These are phyloP conservation scores for Capronia epimyces DNA, from an alignment of 2,329 filamentous ascomycete species.

Conservation along the genomic window DNA sequence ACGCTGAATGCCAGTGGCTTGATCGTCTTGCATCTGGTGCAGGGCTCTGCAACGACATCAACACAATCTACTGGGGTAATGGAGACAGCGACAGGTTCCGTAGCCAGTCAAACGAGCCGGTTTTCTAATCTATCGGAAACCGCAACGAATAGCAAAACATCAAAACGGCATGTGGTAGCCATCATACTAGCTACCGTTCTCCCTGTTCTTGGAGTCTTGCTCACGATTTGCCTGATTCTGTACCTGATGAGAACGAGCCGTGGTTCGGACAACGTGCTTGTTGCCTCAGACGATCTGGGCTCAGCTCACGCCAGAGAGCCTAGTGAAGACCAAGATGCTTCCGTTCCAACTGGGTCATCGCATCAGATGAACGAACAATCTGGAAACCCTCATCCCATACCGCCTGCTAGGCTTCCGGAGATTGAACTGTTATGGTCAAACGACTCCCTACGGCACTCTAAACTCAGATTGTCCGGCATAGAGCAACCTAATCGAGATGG, in stretches of 20 bases:
- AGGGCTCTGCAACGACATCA: background rate
- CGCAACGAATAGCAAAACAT: background rate
- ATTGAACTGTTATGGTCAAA: conserved; percentile 19
- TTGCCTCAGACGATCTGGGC: background rate
- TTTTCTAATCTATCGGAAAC: background rate
- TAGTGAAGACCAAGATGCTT: background rate
- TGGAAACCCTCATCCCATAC: background rate
- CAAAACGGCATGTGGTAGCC: conserved; percentile 6
- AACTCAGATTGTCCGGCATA: conserved; percentile 7
- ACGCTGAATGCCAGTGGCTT: conserved; percentile 4
- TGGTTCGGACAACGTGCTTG: background rate
- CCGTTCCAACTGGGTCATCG: background rate
- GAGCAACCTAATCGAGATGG: conserved; percentile 30
- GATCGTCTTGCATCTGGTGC: background rate
- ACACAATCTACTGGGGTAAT: background rate
- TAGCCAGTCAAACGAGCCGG: conserved; percentile 9
- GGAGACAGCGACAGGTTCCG: background rate
- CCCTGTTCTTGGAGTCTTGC: conserved; percentile 6
- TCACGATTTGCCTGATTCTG: conserved; percentile 8
- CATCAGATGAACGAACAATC: background rate
- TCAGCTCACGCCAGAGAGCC: background rate
- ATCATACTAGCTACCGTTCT: conserved; percentile 15
- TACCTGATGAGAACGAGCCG: conserved; percentile 8
- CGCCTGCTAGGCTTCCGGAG: conserved; percentile 4
- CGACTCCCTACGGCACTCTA: conserved; percentile 13